phyloP scores from a whole-genome alignment of 345 rosid genomes.

The Acer saccharum region DNA sequence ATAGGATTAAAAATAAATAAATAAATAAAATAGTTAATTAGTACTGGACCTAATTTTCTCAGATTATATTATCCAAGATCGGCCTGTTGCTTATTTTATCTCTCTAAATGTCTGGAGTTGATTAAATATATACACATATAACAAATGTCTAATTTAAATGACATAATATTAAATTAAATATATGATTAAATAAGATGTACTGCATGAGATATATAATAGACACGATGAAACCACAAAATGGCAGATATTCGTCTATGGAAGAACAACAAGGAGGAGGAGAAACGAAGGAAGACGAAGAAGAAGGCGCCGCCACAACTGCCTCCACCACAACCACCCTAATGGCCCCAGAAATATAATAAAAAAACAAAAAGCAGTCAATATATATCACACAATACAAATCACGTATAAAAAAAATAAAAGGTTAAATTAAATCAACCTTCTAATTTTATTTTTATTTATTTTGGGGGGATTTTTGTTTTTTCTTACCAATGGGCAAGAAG shows the following conservation, averaged over 20 bases:
- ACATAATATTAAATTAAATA: too few relatives aligned
- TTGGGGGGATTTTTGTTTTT: neutral
- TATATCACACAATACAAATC: neutral
- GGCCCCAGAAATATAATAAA: neutral
- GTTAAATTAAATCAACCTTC: neutral
- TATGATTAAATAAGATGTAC: too few relatives aligned
- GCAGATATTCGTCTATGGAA: slow-evolving; percentile 25
- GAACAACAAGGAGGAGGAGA: slow-evolving; percentile 11
- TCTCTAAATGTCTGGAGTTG: too few relatives aligned
- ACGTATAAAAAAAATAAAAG: neutral
- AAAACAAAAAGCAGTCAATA: neutral
- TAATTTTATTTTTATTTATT: neutral
- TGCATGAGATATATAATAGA: too few relatives aligned
- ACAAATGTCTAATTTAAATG: too few relatives aligned
- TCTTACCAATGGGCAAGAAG: slow-evolving; percentile 50
- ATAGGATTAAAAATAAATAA: too few relatives aligned
- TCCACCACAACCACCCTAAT: neutral
- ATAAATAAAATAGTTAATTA: too few relatives aligned
- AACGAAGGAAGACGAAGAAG: neutral
- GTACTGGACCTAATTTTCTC: too few relatives aligned
- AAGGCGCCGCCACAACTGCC: neutral
- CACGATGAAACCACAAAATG: too few relatives aligned
- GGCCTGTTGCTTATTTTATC: too few relatives aligned
- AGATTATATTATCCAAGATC: too few relatives aligned
- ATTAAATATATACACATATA: too few relatives aligned